Conservation (phyloP, 1,139 yeast species). For the Blastobotrys petasosporus region DNA sequence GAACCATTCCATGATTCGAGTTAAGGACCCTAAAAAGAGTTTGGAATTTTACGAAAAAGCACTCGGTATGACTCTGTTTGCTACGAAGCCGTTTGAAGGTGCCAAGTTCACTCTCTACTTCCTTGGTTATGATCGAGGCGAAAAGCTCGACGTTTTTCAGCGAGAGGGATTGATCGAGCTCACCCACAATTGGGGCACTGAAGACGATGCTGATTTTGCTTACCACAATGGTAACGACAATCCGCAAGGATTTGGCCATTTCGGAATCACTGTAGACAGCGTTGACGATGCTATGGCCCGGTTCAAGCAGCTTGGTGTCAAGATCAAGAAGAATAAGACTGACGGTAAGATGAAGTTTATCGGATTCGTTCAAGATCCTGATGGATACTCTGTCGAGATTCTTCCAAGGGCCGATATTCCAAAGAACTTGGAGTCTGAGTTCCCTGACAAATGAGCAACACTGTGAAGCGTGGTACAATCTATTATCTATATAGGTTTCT, state of each 20-base stretch:
- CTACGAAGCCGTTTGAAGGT: constrained; percentile 48
- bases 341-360: constrained; percentile 58
- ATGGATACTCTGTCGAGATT: constrained; percentile 79
- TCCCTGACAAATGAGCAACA: too few species aligned
- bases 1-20: constrained; percentile 91
- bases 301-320: constrained; percentile 46
- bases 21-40: constrained; percentile 74
- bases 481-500: too few species aligned
- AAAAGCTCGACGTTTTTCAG: constrained; percentile 30
- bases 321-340: constrained; percentile 46
- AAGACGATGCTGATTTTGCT: constrained; percentile 59
- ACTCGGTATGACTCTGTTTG: constrained; percentile 71
- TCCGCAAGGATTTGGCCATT: constrained; percentile 81
- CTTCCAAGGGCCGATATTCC: constrained; percentile 39
- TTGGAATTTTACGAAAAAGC: constrained; percentile 69
- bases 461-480: too few species aligned
- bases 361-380: constrained; percentile 86
- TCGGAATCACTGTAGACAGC: constrained; percentile 67
- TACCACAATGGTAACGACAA: constrained; percentile 84
- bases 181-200: constrained; percentile 96
- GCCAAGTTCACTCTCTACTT: constrained; percentile 86
- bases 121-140: constrained; percentile 54
- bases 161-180: constrained; percentile 74
- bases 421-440: constrained; percentile 14
- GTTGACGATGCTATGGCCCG: constrained; percentile 51